Base-by-base conservation (phyloP, 805 yeast genomes). In the Zygoascus ofunaensis region DNA sequence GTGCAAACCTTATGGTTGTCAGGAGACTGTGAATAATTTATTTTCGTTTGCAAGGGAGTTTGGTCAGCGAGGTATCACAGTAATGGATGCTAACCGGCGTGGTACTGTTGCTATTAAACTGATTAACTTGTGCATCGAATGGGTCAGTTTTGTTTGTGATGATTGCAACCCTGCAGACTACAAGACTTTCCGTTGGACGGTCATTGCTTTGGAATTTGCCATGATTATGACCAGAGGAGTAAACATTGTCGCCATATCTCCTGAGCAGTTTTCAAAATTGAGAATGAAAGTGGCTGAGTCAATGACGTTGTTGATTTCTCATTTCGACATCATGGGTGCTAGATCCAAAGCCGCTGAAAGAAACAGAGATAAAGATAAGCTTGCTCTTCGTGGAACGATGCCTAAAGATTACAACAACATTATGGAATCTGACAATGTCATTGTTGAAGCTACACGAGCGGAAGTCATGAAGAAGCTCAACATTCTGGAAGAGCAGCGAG, bases 271-370 rank as follows among this genome's bases (percentile, higher is more conserved):
- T 58, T 66, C 73, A 46, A 64, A 71, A 33, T 66, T 92, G 51
- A 80, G 87, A 54, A 72, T 76, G 42, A 87, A 86, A 57, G 95
- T 92, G 38, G 94, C 97, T 1, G 84, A 94, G 1, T 87, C 97
- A 64, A 86, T 92, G 87, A 80, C 97, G 1, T 68, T 92, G 42
- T 69, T 92, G 48, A 90, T 92, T 50, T 86, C 96, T 0, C 97
- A 92, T 65, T 92, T 92, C 58, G 98, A 92, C 64, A 87, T 92
- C 42, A 92, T 90, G 96, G 97, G 97, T 40, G 97, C 97, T 0
- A 74, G 97, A 56, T 83, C 95, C 1, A 81, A 78, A 54, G 86
- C 82, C 1, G 67, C 68, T 2, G 64, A 63, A 32, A 70, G 74
- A 54, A 68, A 76, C 63, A 65, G 72, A 56, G 53, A 70, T 56